These are phyloP conservation scores for Suillus variegatus DNA, from an alignment of 768 basidiomycete species.

Conservation along the genomic window DNA sequence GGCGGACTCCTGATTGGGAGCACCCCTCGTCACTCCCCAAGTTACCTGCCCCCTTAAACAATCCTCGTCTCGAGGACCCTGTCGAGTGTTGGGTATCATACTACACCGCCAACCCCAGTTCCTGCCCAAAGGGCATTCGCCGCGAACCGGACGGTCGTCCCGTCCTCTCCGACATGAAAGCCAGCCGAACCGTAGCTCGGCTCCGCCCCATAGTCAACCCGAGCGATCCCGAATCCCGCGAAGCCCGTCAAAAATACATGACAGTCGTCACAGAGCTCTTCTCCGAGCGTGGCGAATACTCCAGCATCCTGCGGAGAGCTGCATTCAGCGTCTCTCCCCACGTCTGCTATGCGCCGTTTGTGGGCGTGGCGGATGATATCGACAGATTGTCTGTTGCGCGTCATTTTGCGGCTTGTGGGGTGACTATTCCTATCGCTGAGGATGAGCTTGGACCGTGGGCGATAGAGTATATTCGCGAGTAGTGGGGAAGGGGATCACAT, in stretches of 20 bases:
- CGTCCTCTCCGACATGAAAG: slow-evolving; percentile 43
- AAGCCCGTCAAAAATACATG: slow-evolving; percentile 43
- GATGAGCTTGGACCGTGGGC: slow-evolving; percentile 42
- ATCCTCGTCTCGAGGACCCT: slow-evolving; percentile 49
- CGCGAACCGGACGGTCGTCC: slow-evolving; percentile 39
- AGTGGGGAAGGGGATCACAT: background rate
- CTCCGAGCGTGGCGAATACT: slow-evolving; percentile 41
- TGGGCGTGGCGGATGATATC: slow-evolving; percentile 29
- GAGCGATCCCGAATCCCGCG: slow-evolving; percentile 33
- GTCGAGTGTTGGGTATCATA: slow-evolving; percentile 49
- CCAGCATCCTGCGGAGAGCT: slow-evolving; percentile 36
- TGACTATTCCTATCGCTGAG: slow-evolving; percentile 37
- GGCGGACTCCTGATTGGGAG: slow-evolving; percentile 44
- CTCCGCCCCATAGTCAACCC: slow-evolving; percentile 41
- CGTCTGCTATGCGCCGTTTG: slow-evolving; percentile 32
- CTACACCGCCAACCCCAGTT: slow-evolving; percentile 42
- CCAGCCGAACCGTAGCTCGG: slow-evolving; percentile 50
- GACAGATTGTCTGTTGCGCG: slow-evolving; percentile 36
- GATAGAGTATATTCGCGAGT: slow-evolving; percentile 31
- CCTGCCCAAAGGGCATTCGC: slow-evolving; percentile 51
- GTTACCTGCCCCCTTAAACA: slow-evolving; percentile 32
- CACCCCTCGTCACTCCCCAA: slow-evolving; percentile 23
- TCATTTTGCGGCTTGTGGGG: slow-evolving; percentile 45
- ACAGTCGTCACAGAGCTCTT: slow-evolving; percentile 41
- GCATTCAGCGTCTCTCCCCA: slow-evolving; percentile 36